Conservation (phyloP, 805 yeast genomes). For the Metschnikowia continentalis region DNA sequence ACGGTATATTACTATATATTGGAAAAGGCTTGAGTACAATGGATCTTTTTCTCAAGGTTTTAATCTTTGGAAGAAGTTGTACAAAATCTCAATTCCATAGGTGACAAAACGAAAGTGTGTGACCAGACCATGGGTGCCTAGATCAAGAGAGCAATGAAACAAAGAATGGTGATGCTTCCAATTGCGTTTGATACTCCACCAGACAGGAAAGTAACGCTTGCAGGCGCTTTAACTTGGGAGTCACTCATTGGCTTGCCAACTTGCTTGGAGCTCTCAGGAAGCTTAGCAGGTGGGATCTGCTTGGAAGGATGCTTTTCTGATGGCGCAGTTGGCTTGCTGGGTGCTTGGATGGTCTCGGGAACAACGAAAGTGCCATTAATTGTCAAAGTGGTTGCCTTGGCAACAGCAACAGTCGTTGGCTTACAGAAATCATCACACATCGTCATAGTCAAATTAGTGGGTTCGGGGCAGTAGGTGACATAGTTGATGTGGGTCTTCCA, state of each 20-base stretch:
- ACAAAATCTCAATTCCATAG: neutral
- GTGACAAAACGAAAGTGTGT: neutral
- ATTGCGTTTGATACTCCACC: neutral
- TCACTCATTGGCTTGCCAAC: neutral
- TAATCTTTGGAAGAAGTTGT: neutral
- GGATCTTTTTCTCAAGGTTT: too few relatives aligned
- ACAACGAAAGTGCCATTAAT: neutral
- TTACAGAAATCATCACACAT: neutral
- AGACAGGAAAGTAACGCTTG: neutral
- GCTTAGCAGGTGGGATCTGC: neutral
- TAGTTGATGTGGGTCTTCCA: neutral
- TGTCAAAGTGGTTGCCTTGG: neutral
- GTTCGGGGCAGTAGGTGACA: neutral
- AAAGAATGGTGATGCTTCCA: neutral
- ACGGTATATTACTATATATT: too few relatives aligned
- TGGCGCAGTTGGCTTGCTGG: neutral
- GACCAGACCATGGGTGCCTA: neutral
- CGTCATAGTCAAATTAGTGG: neutral
- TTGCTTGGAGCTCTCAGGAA: neutral
- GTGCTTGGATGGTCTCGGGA: neutral
- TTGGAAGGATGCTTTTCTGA: neutral
- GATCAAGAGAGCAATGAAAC: neutral
- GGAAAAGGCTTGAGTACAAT: neutral
- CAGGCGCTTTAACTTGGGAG: neutral
- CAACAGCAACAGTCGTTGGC: neutral